Evolutionary conservation across 2,329 filamentous ascomycete genomes (phyloP).

Genomic region (Emmonsia crescens): DNA sequence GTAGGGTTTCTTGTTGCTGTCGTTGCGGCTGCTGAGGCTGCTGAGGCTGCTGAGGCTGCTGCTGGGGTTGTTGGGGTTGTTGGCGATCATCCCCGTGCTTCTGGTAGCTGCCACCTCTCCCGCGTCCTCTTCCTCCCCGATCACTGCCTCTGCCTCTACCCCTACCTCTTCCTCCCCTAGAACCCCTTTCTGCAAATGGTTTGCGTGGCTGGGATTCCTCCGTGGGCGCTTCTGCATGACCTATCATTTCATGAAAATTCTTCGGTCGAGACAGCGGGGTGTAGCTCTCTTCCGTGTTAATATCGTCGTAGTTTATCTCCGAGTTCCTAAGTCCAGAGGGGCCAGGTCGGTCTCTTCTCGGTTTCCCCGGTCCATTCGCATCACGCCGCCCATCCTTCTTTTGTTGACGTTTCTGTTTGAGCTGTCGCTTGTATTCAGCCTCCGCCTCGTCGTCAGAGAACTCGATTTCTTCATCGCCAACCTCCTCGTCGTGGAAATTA

Average conservation of each 20-base stretch:
- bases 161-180: slow-evolving; percentile 40
- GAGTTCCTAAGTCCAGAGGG: slow-evolving; percentile 30
- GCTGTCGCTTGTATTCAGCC: slow-evolving; percentile 61
- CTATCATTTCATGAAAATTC: slow-evolving; percentile 46
- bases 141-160: slow-evolving; percentile 25
- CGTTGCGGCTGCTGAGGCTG: neutral
- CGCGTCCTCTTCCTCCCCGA: slow-evolving; percentile 17
- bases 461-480: slow-evolving; percentile 74
- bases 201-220: slow-evolving; percentile 18
- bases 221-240: slow-evolving; percentile 26
- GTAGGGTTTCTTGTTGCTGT: neutral
- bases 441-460: slow-evolving; percentile 97
- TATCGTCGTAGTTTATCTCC: slow-evolving; percentile 57
- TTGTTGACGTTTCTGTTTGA: slow-evolving; percentile 55
- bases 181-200: slow-evolving; percentile 23
- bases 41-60: neutral
- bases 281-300: slow-evolving; percentile 46
- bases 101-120: slow-evolving; percentile 25
- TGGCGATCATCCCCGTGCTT: slow-evolving; percentile 1
- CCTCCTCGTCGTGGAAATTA: slow-evolving; percentile 89
- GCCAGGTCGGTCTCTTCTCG: slow-evolving; percentile 23
- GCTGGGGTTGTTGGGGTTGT: neutral
- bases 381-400: slow-evolving; percentile 35
- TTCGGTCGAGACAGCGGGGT: slow-evolving; percentile 58
- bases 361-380: slow-evolving; percentile 28